Evolutionary conservation across 2,329 filamentous ascomycete species (phyloP).

Genomic region (Arthrinium puccinioides): DNA sequence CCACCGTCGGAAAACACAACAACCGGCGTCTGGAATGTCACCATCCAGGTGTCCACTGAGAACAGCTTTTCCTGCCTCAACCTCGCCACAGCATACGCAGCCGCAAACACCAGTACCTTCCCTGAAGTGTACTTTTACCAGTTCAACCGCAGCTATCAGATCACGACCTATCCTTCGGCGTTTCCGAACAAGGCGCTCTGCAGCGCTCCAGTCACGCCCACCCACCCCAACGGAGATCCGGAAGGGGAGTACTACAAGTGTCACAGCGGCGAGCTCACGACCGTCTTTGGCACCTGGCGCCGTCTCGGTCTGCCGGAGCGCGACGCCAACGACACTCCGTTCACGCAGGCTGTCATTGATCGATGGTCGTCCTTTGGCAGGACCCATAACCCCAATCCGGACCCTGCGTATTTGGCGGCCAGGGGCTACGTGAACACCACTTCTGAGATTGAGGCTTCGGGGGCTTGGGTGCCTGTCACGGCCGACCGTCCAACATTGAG

Average conservation of each 20-base stretch:
- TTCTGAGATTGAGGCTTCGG: conserved; percentile 16
- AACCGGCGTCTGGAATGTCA: conserved; percentile 48
- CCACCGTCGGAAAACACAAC: conserved; percentile 37
- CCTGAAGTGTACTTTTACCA: conserved; percentile 49
- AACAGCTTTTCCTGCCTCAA: conserved; percentile 53
- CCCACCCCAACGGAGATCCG: conserved; percentile 18
- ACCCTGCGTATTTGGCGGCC: conserved; percentile 32
- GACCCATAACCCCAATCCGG: conserved; percentile 42
- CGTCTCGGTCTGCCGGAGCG: conserved; percentile 34
- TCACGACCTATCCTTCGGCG: conserved; percentile 26
- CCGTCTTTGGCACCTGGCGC: conserved; percentile 44
- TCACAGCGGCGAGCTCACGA: conserved; percentile 48
- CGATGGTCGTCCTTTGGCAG: conserved; percentile 44
- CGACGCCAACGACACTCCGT: conserved; percentile 33
- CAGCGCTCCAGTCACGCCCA: conserved; percentile 28
- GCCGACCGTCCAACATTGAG: conserved; percentile 33
- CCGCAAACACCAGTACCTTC: conserved; percentile 35
- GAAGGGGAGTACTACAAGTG: conserved; percentile 39
- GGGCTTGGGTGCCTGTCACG: conserved; percentile 27
- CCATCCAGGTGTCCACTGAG: conserved; percentile 48
- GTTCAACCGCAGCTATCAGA: conserved; percentile 48
- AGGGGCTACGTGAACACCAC: conserved; percentile 29
- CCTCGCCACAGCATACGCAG: conserved; percentile 49
- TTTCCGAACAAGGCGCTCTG: conserved; percentile 46
- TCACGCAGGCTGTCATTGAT: conserved; percentile 34